Conservation (phyloP, 2,329 filamentous ascomycete species). For the Cladobotryum protrusum region DNA sequence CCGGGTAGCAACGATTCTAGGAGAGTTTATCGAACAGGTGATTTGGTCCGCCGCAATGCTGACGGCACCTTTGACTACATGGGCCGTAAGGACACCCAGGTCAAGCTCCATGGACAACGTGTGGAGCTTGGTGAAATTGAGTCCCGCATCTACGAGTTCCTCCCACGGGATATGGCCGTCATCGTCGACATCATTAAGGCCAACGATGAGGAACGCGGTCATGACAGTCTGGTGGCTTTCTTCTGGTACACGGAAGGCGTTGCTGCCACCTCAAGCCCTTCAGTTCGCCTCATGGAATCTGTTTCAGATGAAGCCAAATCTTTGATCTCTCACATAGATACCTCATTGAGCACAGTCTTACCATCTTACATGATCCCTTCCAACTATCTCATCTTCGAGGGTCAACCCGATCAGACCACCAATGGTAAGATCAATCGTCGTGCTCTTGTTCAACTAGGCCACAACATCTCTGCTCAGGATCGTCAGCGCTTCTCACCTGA, state of each 20-base stretch:
- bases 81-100: conserved; percentile 5
- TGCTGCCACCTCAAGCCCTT: not conserved
- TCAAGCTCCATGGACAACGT: conserved; percentile 7
- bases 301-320: too few species aligned
- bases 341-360: not conserved
- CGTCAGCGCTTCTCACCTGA: not conserved
- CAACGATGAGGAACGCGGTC: not conserved
- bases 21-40: conserved; percentile 3
- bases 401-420: conserved; percentile 5
- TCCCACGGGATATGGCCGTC: not conserved
- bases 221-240: not conserved
- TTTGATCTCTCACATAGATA: not conserved
- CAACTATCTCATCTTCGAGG: conserved; percentile 1
- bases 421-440: conserved; percentile 8
- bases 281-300: not conserved
- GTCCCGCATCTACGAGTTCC: not conserved
- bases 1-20: not conserved
- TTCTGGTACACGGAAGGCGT: not conserved
- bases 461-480: not conserved
- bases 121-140: conserved; percentile 10
- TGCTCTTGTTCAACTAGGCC: not conserved
- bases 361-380: conserved; percentile 8
- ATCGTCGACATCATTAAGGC: conserved; percentile 1
- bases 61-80: conserved; percentile 4
- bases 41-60: conserved; percentile 3